Evolutionary conservation across 495 filamentous ascomycete genomes (phyloP).

Genomic region (Xanthoparmelia taractica): DNA sequence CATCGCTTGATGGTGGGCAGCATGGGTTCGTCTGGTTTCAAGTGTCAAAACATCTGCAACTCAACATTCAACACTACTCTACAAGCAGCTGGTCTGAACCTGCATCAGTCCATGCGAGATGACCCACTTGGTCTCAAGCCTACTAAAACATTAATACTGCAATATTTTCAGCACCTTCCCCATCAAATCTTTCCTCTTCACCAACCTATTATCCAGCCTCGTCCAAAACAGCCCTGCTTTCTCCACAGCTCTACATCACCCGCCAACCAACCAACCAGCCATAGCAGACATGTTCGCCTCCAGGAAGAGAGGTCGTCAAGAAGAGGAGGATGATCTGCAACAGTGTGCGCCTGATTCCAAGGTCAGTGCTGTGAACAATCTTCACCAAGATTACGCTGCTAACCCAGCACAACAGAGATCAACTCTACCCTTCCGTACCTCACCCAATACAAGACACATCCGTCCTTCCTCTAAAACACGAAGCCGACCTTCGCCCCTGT

Average conservation of each 20-base stretch:
- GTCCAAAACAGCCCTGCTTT: background rate
- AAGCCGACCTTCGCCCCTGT: conserved; percentile 21
- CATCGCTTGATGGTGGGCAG: background rate
- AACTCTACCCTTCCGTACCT: conserved; percentile 34
- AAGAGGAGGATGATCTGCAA: conserved; percentile 22
- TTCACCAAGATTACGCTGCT: background rate
- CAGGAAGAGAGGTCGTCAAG: conserved; percentile 25
- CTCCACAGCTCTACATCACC: background rate
- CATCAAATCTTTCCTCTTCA: background rate
- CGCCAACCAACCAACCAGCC: background rate
- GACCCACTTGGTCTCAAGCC: conserved; percentile 16
- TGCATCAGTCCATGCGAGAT: conserved; percentile 12
- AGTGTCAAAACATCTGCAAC: background rate
- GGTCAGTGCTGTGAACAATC: conserved; percentile 7
- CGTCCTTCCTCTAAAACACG: conserved; percentile 21
- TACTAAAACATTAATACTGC: conserved; percentile 2
- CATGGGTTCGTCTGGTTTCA: conserved; percentile 3
- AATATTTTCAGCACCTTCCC: conserved; percentile 6
- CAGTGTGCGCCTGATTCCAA: conserved; percentile 14
- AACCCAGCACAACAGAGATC: conserved; percentile 24
- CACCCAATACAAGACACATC: conserved; percentile 24
- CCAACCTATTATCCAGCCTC: background rate
- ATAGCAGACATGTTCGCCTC: conserved; percentile 17
- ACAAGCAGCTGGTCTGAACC: background rate
- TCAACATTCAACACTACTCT: background rate